A percentile compares a stretch with the other conserved stretches of the same genome.
phyloP scores from a whole-genome alignment of 2,329 filamentous ascomycete genomes.

The Cladophialophora carrionii region DNA sequence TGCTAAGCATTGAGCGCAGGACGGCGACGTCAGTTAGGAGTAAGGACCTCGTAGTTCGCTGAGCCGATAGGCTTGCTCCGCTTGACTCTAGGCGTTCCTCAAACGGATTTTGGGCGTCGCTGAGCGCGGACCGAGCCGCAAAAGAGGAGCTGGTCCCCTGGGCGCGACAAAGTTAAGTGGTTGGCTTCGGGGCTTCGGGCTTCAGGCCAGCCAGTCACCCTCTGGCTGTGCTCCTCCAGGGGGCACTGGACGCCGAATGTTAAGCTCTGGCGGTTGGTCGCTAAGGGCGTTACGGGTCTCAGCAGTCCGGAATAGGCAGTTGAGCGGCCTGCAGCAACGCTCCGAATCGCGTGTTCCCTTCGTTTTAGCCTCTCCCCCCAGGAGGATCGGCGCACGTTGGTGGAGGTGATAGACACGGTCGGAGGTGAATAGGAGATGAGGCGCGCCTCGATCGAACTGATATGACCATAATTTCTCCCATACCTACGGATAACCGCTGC shows the following conservation, averaged over 20 bases:
- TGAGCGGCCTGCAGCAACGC: constrained; percentile 10
- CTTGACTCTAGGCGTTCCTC: background rate
- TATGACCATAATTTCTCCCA: background rate
- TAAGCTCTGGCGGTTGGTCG: background rate
- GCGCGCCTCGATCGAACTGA: constrained; percentile 1
- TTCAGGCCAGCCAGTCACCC: constrained; percentile 9
- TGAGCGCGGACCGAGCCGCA: constrained; percentile 6
- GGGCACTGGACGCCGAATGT: background rate
- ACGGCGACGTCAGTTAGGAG: background rate
- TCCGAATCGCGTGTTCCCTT: constrained; percentile 14
- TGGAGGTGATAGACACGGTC: constrained; percentile 3
- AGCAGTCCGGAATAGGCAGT: constrained; percentile 14
- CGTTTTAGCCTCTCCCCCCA: background rate
- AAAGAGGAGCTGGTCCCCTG: background rate
- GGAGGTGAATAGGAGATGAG: constrained; percentile 11
- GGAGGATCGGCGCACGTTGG: constrained; percentile 1
- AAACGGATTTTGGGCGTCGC: background rate
- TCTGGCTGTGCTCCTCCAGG: background rate
- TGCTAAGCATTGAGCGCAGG: background rate
- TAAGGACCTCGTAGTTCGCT: background rate
- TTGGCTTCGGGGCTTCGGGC: constrained; percentile 4
- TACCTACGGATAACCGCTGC: background rate
- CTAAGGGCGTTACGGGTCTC: background rate
- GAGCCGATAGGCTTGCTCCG: background rate
- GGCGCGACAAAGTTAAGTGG: constrained; percentile 3